Conservation (phyloP, 2,329 filamentous ascomycete genomes). For the Aphanocladium album region DNA sequence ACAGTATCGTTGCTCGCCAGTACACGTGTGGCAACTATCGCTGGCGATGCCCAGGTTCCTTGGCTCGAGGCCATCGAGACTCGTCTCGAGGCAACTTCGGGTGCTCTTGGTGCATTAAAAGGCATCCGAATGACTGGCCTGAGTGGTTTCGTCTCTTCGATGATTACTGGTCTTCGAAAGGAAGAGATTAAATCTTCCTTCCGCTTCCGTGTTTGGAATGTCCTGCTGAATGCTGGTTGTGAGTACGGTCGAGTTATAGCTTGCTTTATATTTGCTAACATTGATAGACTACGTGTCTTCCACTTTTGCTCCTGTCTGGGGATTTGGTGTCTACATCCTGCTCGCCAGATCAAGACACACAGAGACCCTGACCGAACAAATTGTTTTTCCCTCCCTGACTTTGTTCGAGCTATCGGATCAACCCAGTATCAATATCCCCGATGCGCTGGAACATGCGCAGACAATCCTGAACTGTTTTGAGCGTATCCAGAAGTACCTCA, state of each 20-base stretch:
- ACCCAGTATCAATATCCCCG: conserved; percentile 17
- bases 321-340: conserved; percentile 16
- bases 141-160: conserved; percentile 26
- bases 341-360: conserved; percentile 14
- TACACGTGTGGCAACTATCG: conserved; percentile 19
- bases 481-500: conserved; percentile 19
- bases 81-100: conserved; percentile 21
- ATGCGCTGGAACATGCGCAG: conserved; percentile 19
- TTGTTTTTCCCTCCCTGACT: conserved; percentile 19
- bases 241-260: background rate
- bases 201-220: conserved; percentile 20
- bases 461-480: conserved; percentile 19
- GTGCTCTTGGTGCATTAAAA: conserved; percentile 29
- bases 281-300: conserved; percentile 12
- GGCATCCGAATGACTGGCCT: conserved; percentile 39
- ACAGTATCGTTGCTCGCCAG: conserved; percentile 15
- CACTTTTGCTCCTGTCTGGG: conserved; percentile 19
- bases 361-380: conserved; percentile 17
- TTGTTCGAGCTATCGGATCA: conserved; percentile 19
- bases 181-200: conserved; percentile 30
- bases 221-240: conserved; percentile 16
- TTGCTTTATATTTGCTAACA: background rate
- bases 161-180: conserved; percentile 30
- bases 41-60: conserved; percentile 19
- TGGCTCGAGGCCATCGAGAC: conserved; percentile 25